Evolutionary conservation across 768 basidiomycete genomes (phyloP), one percentile per base, ranked within the genome.

Genomic region (Aureoboletus auriporus): DNA sequence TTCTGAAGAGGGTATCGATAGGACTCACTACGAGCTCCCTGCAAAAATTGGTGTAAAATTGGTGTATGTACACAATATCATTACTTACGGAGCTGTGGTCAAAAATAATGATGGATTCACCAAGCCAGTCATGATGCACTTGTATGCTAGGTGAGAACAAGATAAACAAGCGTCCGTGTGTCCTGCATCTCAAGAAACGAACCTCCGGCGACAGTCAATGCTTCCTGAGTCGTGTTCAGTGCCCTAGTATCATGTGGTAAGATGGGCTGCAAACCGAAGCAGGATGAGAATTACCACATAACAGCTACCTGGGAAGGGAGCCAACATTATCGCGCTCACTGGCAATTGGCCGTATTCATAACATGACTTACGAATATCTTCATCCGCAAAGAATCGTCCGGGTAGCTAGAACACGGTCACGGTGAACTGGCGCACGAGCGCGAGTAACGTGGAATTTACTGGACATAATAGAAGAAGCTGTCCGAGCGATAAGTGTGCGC

Each of bases 381-480:
- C 1, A 12, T 11, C 4, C 36, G 27, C 8, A 9, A 12, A 6
- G n/a, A 17, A 42, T 49, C 47, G 5, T 31, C 29, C 23, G 11
- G 41, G 26, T 42, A 49, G 13, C 41, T 49, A 11, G 11, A n/a
- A 11, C 8, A 26, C 7, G 11, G 1, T 17, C 7, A 20, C 2
- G 14, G 14, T 42, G 5, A 42, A 16, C 3, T 3, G 10, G 5
- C n/a, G 6, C n/a, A 37, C 7, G 8, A 27, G 8, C 5, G 4
- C 1, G 12, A 4, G n/a, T 13, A 8, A 16, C 4, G 30, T 17
- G 1, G 23, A 12, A 13, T 26, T 2, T 23, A 49, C 47, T 42
- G 41, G 35, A 37, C 14, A 14, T 42, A 49, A 12, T 49, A 49
- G 11, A 49, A 49, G 29, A 30, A 49, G n/a, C 47, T 49, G 17